Evolutionary conservation across 495 filamentous ascomycete genomes (phyloP), one percentile per base, ranked within the genome.

Genomic region (Penicillium arizonense): DNA sequence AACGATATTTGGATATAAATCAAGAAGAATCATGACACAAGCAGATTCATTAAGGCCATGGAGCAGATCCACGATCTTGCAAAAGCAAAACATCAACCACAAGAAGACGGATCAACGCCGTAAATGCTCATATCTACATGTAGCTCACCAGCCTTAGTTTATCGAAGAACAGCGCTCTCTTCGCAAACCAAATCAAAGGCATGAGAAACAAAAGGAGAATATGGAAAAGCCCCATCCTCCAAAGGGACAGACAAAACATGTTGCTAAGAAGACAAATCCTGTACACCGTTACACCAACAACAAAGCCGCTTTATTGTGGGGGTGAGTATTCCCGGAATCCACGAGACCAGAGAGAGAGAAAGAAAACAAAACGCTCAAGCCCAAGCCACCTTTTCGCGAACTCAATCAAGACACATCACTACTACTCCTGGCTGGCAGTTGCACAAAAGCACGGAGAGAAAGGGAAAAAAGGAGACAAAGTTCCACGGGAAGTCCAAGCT

Each of bases 81-180:
- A 59, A 38, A 39, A 48, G 44, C 42, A 55, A 61, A 65, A 47
- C 49, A 53, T 50, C 52, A 64, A 57, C 52, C 63, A 60, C 44
- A 48, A 18, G 39, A 56, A 51, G 52, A 67, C 58, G 49, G 44
- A 55, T 59, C 52, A 72, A 72, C 72, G 69, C 72, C 72, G 54
- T 65, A 64, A 62, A 75, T 75, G 72, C 72, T 74, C 70, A 71
- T 73, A 73, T 75, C 72, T 75, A 75, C 72, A 75, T 72, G 61
- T 62, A 67, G 59, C 53, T 70, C 67, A 61, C 70, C 64, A 64
- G 58, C 64, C 64, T 71, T 65, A 65, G 58, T 69, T 68, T 63
- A 70, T 68, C 63, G 61, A 73, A 71, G 65, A 64, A 62, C 55
- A 62, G 39, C 53, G 58, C 66, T 66, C 58, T 58, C 58, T 56